Conservation (phyloP, 108 stramenopile genomes). For the Nitzschia putrida region DNA sequence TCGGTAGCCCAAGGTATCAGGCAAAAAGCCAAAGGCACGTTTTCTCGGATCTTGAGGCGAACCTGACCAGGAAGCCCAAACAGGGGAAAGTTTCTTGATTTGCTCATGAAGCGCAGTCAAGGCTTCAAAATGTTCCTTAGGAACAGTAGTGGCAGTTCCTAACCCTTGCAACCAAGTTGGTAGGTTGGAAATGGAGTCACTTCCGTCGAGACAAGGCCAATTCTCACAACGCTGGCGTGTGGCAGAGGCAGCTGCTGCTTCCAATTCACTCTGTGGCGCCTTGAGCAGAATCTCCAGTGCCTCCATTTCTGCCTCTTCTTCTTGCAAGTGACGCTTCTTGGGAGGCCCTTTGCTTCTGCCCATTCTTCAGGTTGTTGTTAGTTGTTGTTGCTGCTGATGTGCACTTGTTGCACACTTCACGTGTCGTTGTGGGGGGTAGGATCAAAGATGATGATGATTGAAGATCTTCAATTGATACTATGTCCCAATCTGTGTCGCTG, state of each 20-base stretch:
- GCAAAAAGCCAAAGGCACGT: conserved; percentile 49
- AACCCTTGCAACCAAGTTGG: conserved; percentile 31
- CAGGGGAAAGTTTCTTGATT: conserved; percentile 27
- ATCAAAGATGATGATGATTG: too few relatives aligned
- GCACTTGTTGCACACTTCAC: too few relatives aligned
- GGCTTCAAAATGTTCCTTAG: conserved; percentile 17
- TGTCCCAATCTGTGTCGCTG: too few relatives aligned
- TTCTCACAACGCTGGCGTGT: conserved; percentile 20
- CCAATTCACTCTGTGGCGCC: conserved; percentile 22
- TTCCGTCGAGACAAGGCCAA: conserved; percentile 20
- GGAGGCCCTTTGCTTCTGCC: conserved; percentile 14
- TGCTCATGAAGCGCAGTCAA: conserved; percentile 29
- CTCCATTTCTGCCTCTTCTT: conserved; percentile 9
- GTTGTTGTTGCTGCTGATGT: too few relatives aligned
- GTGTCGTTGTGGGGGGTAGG: too few relatives aligned
- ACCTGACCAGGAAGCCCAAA: conserved; percentile 46
- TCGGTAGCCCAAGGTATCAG: conserved; percentile 38
- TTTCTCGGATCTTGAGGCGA: conserved; percentile 28
- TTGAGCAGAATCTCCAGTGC: conserved; percentile 23
- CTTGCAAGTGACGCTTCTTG: conserved; percentile 17
- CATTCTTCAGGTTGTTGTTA: conserved; percentile 2
- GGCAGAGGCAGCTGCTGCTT: conserved; percentile 35
- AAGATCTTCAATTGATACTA: too few relatives aligned
- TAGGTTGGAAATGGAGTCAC: not conserved
- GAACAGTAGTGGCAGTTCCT: conserved; percentile 11